Base-by-base conservation (phyloP, 2,329 filamentous ascomycete genomes). In the Thielaviopsis populi region DNA sequence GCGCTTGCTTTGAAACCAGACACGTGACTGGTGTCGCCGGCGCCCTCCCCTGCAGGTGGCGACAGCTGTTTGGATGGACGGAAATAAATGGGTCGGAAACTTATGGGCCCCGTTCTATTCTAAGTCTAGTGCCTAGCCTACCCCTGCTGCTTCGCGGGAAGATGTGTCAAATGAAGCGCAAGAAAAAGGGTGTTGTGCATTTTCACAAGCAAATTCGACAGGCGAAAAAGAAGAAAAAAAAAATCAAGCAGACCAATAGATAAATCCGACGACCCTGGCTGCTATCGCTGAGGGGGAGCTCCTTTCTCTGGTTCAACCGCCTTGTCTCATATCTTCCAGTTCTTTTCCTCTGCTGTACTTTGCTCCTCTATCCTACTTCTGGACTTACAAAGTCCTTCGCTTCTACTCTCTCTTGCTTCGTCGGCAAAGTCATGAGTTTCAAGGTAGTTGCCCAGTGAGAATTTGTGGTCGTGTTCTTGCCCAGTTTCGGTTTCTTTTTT, bases 141-240 rank as follows among this genome's bases (percentile, higher is more conserved):
- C 27, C 53, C 53, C 27, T 56, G 53, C 30, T 3, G n/a, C 17
- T 15, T 37, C 7, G 53, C 53, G 53, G 53, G 53, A 56, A 56
- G 27, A 56, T 56, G 53, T 56, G 53, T 56, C 53, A 56, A 56
- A 19, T 33, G 24, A 56, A 30, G 7, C 30, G 24, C 53, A 19
- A 37, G 53, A 56, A 33, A n/a, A 33, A 56, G 53, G 53, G 53
- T 56, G 53, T 56, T 19, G 53, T 56, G 27, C 53, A 56, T 56
- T 56, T 56, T 56, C 53, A 56, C 27, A 56, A 56, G 53, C 53
- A 56, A 61, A 65, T 24, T 19, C 41, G 42, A 33, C 33, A 62
- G 5, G 37, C 30, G 13, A 40, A 62, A 43, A 62, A 53, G 13
- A 33, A 53, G 7, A 27, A 48, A 62, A 11, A 48, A 33, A 13